Evolutionary conservation across 2,329 filamentous ascomycete genomes (phyloP).

Genomic region (Penicillium sp.): DNA sequence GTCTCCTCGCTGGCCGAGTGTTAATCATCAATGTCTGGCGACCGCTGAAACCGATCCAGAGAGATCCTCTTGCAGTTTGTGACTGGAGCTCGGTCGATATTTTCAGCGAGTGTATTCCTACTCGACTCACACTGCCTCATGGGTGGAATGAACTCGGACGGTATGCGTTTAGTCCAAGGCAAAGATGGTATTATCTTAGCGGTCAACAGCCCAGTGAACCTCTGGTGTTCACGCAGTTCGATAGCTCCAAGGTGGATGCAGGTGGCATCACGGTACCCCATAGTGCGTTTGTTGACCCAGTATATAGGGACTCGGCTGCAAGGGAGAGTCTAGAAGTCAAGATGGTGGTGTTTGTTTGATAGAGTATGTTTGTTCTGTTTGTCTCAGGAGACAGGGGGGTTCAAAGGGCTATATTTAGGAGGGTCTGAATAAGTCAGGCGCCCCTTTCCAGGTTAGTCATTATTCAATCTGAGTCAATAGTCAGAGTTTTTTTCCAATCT

Average conservation of each 20-base stretch:
- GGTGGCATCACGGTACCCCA: constrained; percentile 43
- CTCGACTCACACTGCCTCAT: constrained; percentile 13
- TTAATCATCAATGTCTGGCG: constrained; percentile 27
- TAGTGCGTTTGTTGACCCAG: constrained; percentile 51
- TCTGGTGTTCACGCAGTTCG: constrained; percentile 24
- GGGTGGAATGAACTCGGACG: constrained; percentile 19
- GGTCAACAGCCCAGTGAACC: constrained; percentile 20
- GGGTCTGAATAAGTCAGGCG: not conserved
- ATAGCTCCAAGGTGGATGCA: constrained; percentile 11
- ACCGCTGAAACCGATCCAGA: constrained; percentile 22
- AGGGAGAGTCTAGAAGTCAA: constrained; percentile 58
- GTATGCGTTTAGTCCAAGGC: constrained; percentile 13
- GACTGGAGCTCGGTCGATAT: constrained; percentile 19
- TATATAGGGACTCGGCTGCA: constrained; percentile 36
- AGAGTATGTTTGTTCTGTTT: not conserved
- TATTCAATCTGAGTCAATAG: not conserved
- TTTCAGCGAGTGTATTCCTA: constrained; percentile 9
- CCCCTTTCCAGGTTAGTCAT: not conserved
- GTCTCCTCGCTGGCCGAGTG: constrained; percentile 11
- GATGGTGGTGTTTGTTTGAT: constrained; percentile 29
- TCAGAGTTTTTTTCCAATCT: not conserved
- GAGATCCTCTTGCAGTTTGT: constrained; percentile 26
- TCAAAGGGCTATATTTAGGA: not conserved
- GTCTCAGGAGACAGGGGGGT: not conserved
- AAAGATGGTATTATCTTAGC: constrained; percentile 21